These are phyloP conservation scores for Aspergillus fructus DNA, from an alignment of 2,329 filamentous ascomycete species.

Conservation along the genomic window DNA sequence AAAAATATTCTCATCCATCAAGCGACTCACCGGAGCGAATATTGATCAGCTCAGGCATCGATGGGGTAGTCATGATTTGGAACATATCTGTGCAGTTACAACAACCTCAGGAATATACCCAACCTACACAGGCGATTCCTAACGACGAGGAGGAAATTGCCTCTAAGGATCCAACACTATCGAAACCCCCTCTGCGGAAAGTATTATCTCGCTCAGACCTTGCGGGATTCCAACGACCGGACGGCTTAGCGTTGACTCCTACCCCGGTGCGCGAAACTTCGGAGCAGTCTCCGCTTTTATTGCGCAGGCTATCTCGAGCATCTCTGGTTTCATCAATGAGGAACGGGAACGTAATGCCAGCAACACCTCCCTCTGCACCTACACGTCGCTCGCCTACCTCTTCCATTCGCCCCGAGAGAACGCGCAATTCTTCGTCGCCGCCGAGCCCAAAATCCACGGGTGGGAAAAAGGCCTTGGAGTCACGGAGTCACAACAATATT, in stretches of 20 bases:
- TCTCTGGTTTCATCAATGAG: conserved; percentile 43
- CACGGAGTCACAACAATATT: conserved; percentile 32
- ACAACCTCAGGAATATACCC: conserved; percentile 29
- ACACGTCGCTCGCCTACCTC: conserved; percentile 33
- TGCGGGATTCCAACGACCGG: conserved; percentile 67
- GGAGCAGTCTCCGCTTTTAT: conserved; percentile 47
- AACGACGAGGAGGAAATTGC: conserved; percentile 37
- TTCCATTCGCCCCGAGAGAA: conserved; percentile 25
- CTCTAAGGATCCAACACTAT: conserved; percentile 52
- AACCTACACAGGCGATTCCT: conserved; percentile 18
- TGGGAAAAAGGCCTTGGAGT: conserved; percentile 28
- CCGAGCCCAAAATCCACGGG: conserved; percentile 35
- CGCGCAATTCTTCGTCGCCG: conserved; percentile 40
- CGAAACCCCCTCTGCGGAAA: conserved; percentile 73
- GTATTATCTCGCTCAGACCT: conserved; percentile 86
- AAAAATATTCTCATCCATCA: conserved; percentile 36
- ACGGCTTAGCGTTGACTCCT: conserved; percentile 44
- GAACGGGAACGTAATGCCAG: conserved; percentile 27
- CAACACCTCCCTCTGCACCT: conserved; percentile 31
- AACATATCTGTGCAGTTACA: conserved; percentile 38
- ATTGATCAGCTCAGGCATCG: conserved; percentile 72
- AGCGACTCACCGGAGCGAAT: conserved; percentile 47
- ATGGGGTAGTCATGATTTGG: conserved; percentile 85
- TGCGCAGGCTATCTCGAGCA: conserved; percentile 57
- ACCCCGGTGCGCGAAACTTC: conserved; percentile 41